These are phyloP conservation scores for Tolypocladium tropicale DNA, from an alignment of 2,329 filamentous ascomycete genomes.

Conservation along the genomic window DNA sequence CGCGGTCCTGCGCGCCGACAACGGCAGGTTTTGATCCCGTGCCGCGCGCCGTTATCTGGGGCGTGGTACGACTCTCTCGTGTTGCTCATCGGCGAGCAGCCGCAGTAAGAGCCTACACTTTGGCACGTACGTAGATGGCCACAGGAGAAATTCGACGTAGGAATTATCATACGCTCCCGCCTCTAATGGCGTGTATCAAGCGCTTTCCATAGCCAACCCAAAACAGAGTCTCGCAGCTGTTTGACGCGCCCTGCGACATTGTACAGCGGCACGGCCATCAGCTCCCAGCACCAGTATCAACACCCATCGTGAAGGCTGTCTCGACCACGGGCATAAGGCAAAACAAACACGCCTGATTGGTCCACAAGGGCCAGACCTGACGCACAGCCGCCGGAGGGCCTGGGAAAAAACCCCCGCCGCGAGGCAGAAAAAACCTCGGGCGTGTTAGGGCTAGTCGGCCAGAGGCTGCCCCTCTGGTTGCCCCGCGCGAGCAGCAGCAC, in stretches of 20 bases:
- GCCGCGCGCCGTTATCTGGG: not conserved
- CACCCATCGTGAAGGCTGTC: not conserved
- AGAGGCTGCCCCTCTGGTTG: conserved; percentile 15
- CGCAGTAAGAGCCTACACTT: not conserved
- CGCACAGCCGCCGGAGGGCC: not conserved
- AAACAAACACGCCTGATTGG: conserved; percentile 5
- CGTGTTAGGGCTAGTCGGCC: conserved; percentile 23
- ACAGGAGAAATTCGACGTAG: too few species aligned
- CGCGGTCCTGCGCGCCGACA: not conserved
- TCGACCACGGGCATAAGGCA: not conserved
- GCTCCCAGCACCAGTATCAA: not conserved
- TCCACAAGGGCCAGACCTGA: conserved; percentile 1
- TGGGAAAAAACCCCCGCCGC: conserved; percentile 9
- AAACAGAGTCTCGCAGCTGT: not conserved
- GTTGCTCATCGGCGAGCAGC: not conserved
- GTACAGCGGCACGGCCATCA: not conserved
- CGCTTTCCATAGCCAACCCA: too few species aligned
- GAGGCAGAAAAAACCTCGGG: conserved; percentile 15
- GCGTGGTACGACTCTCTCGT: not conserved
- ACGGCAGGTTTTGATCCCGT: not conserved
- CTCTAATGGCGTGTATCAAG: not conserved
- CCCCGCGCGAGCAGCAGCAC: conserved; percentile 22
- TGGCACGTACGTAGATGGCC: not conserved
- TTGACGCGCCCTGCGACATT: not conserved
- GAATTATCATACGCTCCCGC: too few species aligned